phyloP scores from a whole-genome alignment of 2,329 filamentous ascomycete species.

The Cladosporium phlei region DNA sequence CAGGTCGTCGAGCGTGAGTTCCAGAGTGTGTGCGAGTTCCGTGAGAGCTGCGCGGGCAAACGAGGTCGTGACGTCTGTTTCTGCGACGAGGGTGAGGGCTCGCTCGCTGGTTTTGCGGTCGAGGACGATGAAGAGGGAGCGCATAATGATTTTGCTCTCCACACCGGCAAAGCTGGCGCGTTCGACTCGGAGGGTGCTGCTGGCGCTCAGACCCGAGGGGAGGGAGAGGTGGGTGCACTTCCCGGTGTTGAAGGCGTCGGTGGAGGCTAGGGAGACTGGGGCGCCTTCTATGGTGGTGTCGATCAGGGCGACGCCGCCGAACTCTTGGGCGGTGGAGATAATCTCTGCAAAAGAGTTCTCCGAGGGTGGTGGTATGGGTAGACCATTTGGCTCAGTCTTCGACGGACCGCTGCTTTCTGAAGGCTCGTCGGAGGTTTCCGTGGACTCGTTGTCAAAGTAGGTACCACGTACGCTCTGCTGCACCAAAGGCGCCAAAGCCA shows the following conservation, averaged over 20 bases:
- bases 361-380: slow-evolving; percentile 16
- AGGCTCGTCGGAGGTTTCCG: background rate
- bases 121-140: slow-evolving; percentile 26
- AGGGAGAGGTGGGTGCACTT: slow-evolving; percentile 26
- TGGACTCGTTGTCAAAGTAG: slow-evolving; percentile 1
- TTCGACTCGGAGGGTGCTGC: slow-evolving; percentile 26
- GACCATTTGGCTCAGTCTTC: background rate
- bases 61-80: slow-evolving; percentile 26
- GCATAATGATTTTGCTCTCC: slow-evolving; percentile 22
- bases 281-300: slow-evolving; percentile 25
- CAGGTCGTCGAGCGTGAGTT: slow-evolving; percentile 18
- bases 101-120: slow-evolving; percentile 24
- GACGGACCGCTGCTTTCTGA: background rate
- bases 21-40: slow-evolving; percentile 22
- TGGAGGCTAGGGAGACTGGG: slow-evolving; percentile 20
- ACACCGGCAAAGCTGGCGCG: slow-evolving; percentile 14
- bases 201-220: slow-evolving; percentile 25
- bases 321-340: background rate
- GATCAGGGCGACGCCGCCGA: slow-evolving; percentile 24
- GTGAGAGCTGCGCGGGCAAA: slow-evolving; percentile 24
- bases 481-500: slow-evolving; percentile 1
- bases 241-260: slow-evolving; percentile 21
- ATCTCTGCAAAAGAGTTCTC: no score
- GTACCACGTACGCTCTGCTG: slow-evolving; percentile 1
- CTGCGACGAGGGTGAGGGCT: slow-evolving; percentile 23